Conservation (phyloP, 192 early-diverging fungal genomes). For the Piromyces sp. region DNA sequence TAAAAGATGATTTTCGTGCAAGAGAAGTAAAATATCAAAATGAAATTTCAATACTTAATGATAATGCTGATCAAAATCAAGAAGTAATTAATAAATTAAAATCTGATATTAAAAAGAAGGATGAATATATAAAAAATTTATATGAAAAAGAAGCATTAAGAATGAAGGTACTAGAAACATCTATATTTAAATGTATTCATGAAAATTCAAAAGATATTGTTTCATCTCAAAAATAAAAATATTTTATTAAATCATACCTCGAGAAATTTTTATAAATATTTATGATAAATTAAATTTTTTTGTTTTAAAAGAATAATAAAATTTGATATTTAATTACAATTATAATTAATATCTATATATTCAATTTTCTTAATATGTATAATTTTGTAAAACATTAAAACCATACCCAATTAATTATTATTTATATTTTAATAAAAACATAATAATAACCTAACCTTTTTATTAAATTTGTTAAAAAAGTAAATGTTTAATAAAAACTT, state of each 20-base stretch:
- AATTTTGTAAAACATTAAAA: too few species aligned
- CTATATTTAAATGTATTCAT: background rate
- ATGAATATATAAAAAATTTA: background rate
- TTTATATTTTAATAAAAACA: too few species aligned
- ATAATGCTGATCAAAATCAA: background rate
- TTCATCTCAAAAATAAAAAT: background rate
- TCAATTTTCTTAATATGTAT: too few species aligned
- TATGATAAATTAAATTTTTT: too few species aligned
- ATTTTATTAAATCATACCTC: background rate
- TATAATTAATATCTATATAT: too few species aligned
- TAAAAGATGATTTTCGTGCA: background rate
- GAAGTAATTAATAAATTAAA: background rate
- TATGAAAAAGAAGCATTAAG: background rate
- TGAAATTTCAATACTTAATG: background rate
- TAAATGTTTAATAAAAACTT: too few species aligned
- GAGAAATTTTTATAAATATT: too few species aligned
- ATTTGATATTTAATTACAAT: too few species aligned
- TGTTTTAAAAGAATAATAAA: too few species aligned
- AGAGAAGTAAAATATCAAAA: background rate
- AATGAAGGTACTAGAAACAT: background rate
- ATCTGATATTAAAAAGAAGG: background rate
- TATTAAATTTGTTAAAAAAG: too few species aligned
- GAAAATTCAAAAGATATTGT: background rate
- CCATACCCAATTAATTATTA: too few species aligned
- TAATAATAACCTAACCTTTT: too few species aligned